Base-by-base conservation (phyloP, 176 grass and related monocot species). In the Triticum aestivum region DNA sequence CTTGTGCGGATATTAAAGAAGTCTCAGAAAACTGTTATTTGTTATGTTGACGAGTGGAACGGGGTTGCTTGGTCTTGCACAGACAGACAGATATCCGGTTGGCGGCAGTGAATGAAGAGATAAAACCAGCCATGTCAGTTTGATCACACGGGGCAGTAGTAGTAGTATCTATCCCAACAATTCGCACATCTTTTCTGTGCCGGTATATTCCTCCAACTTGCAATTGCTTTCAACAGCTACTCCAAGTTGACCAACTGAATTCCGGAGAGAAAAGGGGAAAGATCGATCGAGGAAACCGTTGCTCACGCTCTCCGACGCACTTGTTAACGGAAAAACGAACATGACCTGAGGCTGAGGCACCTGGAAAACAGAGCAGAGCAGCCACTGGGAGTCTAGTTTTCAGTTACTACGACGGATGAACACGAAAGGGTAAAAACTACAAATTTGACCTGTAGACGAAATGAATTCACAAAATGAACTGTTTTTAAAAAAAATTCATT, bases 241-340 rank as follows among this genome's bases (percentile, higher is more conserved):
- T 83, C 61, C 88, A 81, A 69, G 79, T 79, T 86, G 89, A 85
- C 59, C 13, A 78, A 42, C 73, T 65, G 84, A 81, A 77, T 39
- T 78, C 23, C 24, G 14, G 45, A 75, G 26, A 37, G 39, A 15
- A 61, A 38, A 68, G 11, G 10, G 11, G 1, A 34, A 79, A 30
- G 8, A 59, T 18, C 10, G 61, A 90, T 51, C 6, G 56, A 21
- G 13, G 85, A 73, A 41, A 8, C 18, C 4, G 34, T 38, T 73
- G 45, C 45, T 74, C 75, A 49, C 47, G 26, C 27, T 66, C 59
- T 37, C 66, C 80, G 23, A 80, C 75, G 66, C 67, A 29, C 56
- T 15, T 68, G 35, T 2, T 54, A 91, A 84, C 84, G 45, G 80
- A 61, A 61, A 65, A 75, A 79, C 65, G 15, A 79, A 67, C 80